Evolutionary conservation across 1,284 basidiomycete genomes (phyloP), one percentile per base, ranked within the genome.

Genomic region (Fomes fomentarius): DNA sequence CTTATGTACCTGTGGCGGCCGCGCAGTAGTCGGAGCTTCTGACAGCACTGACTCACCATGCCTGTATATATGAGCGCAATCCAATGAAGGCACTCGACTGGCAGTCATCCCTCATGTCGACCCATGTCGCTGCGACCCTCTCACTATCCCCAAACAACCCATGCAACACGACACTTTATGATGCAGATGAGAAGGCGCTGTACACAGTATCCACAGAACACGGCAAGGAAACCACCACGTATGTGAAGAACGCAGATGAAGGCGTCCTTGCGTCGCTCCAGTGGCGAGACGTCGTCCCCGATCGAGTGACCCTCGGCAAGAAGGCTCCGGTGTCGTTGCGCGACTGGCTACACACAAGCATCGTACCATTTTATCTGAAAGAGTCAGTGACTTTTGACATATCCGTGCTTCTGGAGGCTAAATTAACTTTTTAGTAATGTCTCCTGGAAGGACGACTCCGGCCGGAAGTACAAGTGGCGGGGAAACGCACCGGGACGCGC

Each of bases 291-390:
- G 55, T 58, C n/a, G 52, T 58, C 15, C 57, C 62, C 62, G 34
- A 69, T 69, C 40, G 45, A 44, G 45, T 64, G 4, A 58, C 54
- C 2, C 40, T 60, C 12, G 63, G 66, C 15, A 37, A 41, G 35
- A 58, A 56, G 26, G 56, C 56, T 26, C 55, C 61, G 4, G 52
- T 62, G 11, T 63, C 63, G 14, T 15, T 69, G 21, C 69, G 71
- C 35, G 66, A 67, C 11, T 79, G 77, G 78, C 63, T 79, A 54
- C 74, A 71, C 60, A 75, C 72, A 52, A 77, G 75, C 53, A 53
- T 75, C n/a, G 64, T 78, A 3, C 76, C 76, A 6, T 75, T 78
- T 63, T 52, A 55, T 30, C 17, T 57, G 15, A 74, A 72, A 34
- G 66, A 74, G 76, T 77, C 54, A 45, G 74, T 60, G 19, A 25